phyloP scores from a whole-genome alignment of 1,284 basidiomycete genomes.

The Ceratobasidium sp. region DNA sequence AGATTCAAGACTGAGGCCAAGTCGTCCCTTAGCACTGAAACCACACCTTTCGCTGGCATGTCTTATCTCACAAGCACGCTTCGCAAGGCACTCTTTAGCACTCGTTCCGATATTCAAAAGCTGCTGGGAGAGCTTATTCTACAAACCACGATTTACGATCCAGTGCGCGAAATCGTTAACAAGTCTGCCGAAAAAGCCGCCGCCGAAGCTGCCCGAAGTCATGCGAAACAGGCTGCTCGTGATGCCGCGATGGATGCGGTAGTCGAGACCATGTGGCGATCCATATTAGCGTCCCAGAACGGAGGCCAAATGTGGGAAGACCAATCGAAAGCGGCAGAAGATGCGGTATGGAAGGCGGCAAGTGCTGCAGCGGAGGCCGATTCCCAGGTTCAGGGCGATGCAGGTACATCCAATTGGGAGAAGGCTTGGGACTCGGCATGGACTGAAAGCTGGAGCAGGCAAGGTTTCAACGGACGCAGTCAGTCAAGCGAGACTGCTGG shows the following conservation, averaged over 20 bases:
- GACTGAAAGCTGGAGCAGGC: not conserved
- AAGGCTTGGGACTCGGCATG: not conserved
- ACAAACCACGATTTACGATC: not conserved
- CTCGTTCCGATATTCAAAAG: conserved; percentile 1
- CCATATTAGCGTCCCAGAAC: not conserved
- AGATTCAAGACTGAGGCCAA: not conserved
- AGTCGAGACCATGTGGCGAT: conserved; percentile 26
- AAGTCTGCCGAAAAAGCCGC: not conserved
- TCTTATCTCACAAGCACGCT: conserved; percentile 8
- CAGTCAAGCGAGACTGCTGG: no score
- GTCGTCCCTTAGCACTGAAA: not conserved
- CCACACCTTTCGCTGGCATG: not conserved
- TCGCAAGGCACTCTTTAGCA: conserved; percentile 8
- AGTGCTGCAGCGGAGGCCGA: conserved; percentile 1
- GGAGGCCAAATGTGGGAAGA: conserved; percentile 25
- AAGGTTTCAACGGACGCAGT: not conserved
- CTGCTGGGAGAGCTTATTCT: conserved; percentile 18
- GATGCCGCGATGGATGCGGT: conserved; percentile 31
- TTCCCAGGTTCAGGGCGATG: not conserved
- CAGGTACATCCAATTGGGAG: not conserved
- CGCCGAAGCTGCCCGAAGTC: not conserved
- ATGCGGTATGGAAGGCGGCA: conserved; percentile 5
- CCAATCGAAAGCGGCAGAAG: not conserved
- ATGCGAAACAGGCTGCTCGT: conserved; percentile 16
- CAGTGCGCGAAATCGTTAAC: not conserved